phyloP scores from a whole-genome alignment of 1,139 yeast genomes.

The Geotrichum phurueaensis region DNA sequence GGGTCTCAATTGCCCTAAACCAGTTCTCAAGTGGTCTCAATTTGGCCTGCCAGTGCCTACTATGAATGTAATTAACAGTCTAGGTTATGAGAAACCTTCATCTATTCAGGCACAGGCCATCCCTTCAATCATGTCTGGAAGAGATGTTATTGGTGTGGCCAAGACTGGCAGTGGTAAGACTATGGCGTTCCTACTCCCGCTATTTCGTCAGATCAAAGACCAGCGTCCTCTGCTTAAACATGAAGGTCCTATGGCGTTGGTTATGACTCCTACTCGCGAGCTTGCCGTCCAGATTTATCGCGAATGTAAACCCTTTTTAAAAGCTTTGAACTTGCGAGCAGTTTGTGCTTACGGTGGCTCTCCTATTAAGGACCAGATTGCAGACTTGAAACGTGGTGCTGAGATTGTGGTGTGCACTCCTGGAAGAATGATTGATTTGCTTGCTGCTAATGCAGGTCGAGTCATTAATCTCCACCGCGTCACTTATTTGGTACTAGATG shows the following conservation, averaged over 20 bases:
- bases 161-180: slow-evolving; percentile 98
- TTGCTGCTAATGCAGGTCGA: slow-evolving; percentile 79
- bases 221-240: slow-evolving; percentile 50
- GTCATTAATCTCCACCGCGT: slow-evolving; percentile 63
- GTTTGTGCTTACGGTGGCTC: slow-evolving; percentile 95
- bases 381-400: slow-evolving; percentile 69
- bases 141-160: slow-evolving; percentile 90
- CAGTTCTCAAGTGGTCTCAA: slow-evolving; percentile 74
- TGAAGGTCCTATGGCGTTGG: slow-evolving; percentile 74
- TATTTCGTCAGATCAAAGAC: slow-evolving; percentile 74
- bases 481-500: slow-evolving; percentile 83
- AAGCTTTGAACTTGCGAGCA: slow-evolving; percentile 46
- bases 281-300: slow-evolving; percentile 76
- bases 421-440: slow-evolving; percentile 83
- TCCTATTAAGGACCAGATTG: slow-evolving; percentile 73
- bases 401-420: slow-evolving; percentile 92
- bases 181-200: slow-evolving; percentile 75
- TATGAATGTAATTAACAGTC: slow-evolving; percentile 47
- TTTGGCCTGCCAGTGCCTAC: slow-evolving; percentile 65
- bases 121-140: slow-evolving; percentile 84
- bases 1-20: slow-evolving; percentile 57
- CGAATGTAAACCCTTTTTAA: slow-evolving; percentile 58
- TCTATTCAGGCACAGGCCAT: slow-evolving; percentile 88
- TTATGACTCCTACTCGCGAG: slow-evolving; percentile 91
- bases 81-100: slow-evolving; percentile 61